Base-by-base conservation (phyloP, 2,329 filamentous ascomycete genomes). In the Neofusicoccum ribis region DNA sequence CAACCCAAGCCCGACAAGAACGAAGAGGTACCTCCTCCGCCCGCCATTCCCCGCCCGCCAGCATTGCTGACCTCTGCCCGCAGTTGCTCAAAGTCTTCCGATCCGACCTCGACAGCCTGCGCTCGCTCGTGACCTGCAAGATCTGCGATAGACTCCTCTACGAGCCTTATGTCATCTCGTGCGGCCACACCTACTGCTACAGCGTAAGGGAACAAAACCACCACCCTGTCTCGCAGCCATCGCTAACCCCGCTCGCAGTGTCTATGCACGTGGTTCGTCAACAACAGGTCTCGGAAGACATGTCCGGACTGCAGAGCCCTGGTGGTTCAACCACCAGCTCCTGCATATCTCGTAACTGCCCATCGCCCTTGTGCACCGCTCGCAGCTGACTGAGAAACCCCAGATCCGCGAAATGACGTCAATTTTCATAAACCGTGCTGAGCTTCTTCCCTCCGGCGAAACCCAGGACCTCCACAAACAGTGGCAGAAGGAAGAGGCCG, bases 131-230 rank as follows among this genome's bases (percentile, higher is more conserved):
- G 70, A 88, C 86, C 65, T 91, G 89, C 78, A 87, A 88, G 68
- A 88, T 91, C 68, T 91, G 89, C 76, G 85, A 89, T 69, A 84
- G 86, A 64, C 83, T 88, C 56, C 82, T 91, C 58, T 90, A 90
- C 76, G 88, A 91, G 74, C 89, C 89, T 1, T 91, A 87, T 76
- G 88, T 86, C 17, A 82, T 90, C 61, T 82, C 82, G 6, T 91
- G 89, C 70, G 89, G 89, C 3, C 89, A 91, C 74, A 90, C 88
- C 6, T 91, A 89, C 76, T 91, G 89, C 78, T 91, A 91, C 73
- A 86, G 84, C 50, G 85, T 87, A 69, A 74, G 83, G 8, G 50
- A 27, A 50, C 37, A 17, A 17, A 77, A 2, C 7, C 31, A 71
- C 76, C 77, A 71, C 76, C 77, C 78, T 61, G 64, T 72, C 20